Percentiles rank a stretch among this genome's conserved stretches.
These are phyloP conservation scores for Exophiala calicioides DNA, from an alignment of 2,329 filamentous ascomycete genomes.

Conservation along the genomic window DNA sequence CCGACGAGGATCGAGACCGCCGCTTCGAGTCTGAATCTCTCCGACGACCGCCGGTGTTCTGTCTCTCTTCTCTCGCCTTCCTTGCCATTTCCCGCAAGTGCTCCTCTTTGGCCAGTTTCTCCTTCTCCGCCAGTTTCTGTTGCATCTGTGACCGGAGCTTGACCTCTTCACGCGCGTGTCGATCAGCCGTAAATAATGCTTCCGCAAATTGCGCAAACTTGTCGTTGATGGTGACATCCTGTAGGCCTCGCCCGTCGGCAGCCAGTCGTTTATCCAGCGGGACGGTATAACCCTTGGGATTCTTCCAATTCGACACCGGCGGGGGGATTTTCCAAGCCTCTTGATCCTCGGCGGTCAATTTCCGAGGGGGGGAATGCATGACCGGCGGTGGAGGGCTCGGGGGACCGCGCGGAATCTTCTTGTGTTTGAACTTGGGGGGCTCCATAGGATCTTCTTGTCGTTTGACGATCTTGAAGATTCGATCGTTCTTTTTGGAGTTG, in stretches of 20 bases:
- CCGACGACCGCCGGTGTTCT: slow-evolving; percentile 40
- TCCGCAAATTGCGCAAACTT: slow-evolving; percentile 97
- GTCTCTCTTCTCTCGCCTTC: slow-evolving; percentile 82
- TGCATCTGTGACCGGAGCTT: slow-evolving; percentile 92
- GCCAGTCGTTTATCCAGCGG: slow-evolving; percentile 93
- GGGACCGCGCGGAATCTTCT: slow-evolving; percentile 88
- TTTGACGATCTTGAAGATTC: slow-evolving; percentile 98
- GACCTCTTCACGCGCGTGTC: slow-evolving; percentile 93
- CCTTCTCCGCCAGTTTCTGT: slow-evolving; percentile 92
- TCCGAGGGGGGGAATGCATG: slow-evolving; percentile 91
- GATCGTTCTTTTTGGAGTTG: slow-evolving; percentile 78
- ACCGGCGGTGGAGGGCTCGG: slow-evolving; percentile 90
- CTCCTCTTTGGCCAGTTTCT: slow-evolving; percentile 92
- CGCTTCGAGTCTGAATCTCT: slow-evolving; percentile 41
- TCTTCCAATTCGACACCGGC: slow-evolving; percentile 98
- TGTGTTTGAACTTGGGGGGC: slow-evolving; percentile 97
- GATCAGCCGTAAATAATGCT: slow-evolving; percentile 88
- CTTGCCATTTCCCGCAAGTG: slow-evolving; percentile 83
- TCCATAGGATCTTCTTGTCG: slow-evolving; percentile 93
- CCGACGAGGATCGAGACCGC: slow-evolving; percentile 33
- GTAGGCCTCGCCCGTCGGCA: slow-evolving; percentile 85
- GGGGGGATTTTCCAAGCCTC: slow-evolving; percentile 93
- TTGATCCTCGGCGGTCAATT: slow-evolving; percentile 94
- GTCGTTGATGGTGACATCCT: slow-evolving; percentile 96
- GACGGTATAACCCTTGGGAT: slow-evolving; percentile 96